Evolutionary conservation across 208 protist genomes (phyloP), one percentile per base, ranked within the genome.

Genomic region (Crithidia fasciculata): DNA sequence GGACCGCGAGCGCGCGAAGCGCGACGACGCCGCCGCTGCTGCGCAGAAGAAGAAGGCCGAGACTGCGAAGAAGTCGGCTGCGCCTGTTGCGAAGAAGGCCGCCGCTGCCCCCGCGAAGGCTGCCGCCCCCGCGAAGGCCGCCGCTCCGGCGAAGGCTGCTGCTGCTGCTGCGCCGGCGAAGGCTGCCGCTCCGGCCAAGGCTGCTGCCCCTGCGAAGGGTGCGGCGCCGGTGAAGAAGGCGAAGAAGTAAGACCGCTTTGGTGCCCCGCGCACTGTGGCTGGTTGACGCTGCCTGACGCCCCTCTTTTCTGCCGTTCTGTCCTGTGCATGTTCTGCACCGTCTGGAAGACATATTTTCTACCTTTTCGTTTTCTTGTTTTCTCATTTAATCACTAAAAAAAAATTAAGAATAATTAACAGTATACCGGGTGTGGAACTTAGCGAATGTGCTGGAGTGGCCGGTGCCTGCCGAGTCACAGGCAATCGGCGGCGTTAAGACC

Each of bases 1-100:
- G 82, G 88, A 95, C 36, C 88, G 85, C 71, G 83, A 90, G 71
- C 82, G 81, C 37, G 88, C 88, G 61, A 86, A 84, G 73, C 80
- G 79, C 69, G 86, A 89, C 50, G 87, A 90, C 76, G 80, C 80
- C 49, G 81, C 67, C 43, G 76, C 76, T 39, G 80, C 85, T 41
- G 87, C 86, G 62, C 58, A 57, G 57, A 78, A 80, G 69, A 88
- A 81, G 74, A 76, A 80, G 62, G 62, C 41, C 13, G 83, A 80
- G 19, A 70, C 80, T 36, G 77, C 77, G 44, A 82, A 83, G 81
- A 86, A 85, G 62, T 78, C 75, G 37, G 82, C 78, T 56, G 88
- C 82, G 43, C 69, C 82, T 37, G 62, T 61, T 58, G 58, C 58
- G 36, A 86, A 87, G 78, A 80, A 76, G 57, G 72, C 72, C 28